These are phyloP conservation scores for Solanum lycopersicoides DNA, from an alignment of 257 asterid genomes.

Conservation along the genomic window DNA sequence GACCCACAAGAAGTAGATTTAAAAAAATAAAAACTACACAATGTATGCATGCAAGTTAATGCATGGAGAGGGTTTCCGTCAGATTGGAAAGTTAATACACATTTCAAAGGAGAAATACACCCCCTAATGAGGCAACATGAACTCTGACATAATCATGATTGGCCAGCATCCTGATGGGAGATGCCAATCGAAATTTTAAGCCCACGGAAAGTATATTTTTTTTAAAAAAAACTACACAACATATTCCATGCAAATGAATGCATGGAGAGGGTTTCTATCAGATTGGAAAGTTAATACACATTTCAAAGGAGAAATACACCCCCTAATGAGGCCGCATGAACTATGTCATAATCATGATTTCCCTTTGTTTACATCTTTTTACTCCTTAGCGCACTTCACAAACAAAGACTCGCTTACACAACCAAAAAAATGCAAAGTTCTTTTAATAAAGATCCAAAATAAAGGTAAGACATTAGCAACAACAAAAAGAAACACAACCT, in stretches of 20 bases:
- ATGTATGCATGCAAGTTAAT: neutral
- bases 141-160: neutral
- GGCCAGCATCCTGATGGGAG: slow-evolving; percentile 51
- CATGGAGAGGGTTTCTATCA: neutral
- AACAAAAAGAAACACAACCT: neutral
- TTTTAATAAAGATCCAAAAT: neutral
- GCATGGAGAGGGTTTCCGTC: neutral
- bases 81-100: neutral
- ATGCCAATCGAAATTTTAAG: neutral
- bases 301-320: neutral
- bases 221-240: neutral
- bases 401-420: neutral
- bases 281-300: neutral
- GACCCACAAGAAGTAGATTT: neutral
- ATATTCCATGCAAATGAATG: neutral
- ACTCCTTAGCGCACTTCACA: neutral
- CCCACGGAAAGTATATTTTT: neutral
- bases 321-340: neutral
- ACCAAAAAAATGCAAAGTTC: neutral
- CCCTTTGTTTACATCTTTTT: neutral
- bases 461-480: neutral
- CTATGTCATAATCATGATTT: neutral
- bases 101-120: neutral
- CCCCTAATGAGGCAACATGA: neutral
- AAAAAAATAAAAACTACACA: neutral